Percentiles rank a stretch among this genome's conserved stretches.
Evolutionary conservation across 1,284 basidiomycete genomes (phyloP).

Genomic region (Earliella scabrosa): DNA sequence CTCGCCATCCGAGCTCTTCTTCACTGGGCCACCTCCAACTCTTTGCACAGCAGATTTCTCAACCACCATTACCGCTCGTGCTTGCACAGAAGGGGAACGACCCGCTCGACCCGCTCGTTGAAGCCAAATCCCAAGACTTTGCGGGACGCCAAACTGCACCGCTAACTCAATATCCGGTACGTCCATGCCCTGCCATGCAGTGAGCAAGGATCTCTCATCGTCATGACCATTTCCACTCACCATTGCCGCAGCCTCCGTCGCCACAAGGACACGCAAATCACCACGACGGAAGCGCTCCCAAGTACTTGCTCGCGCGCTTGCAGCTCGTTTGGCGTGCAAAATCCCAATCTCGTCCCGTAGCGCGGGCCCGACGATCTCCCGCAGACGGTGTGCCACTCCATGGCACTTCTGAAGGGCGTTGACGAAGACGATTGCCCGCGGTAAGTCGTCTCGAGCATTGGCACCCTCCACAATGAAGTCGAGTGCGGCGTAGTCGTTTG

Average conservation of each 20-base stretch:
- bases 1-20: not conserved
- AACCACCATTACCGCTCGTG: constrained; percentile 16
- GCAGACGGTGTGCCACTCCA: not conserved
- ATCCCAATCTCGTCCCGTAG: not conserved
- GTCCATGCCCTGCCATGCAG: constrained; percentile 22
- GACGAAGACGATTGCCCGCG: not conserved
- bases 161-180: constrained; percentile 22
- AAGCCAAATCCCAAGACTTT: constrained; percentile 20
- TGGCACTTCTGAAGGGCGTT: not conserved
- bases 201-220: no score
- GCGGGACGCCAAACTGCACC: constrained; percentile 22
- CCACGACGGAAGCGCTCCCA: constrained; percentile 9
- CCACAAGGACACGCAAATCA: constrained; percentile 1
- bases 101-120: constrained; percentile 24
- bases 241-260: constrained; percentile 26
- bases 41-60: constrained; percentile 1
- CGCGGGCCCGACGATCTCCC: not conserved
- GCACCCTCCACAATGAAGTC: not conserved
- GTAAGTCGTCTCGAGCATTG: not conserved
- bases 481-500: not conserved
- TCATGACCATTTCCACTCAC: no score
- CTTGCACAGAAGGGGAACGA: constrained; percentile 8
- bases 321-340: not conserved
- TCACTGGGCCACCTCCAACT: not conserved
- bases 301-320: constrained; percentile 12